phyloP scores from a whole-genome alignment of 106 monocot genomes.

The Dactylorhiza incarnata region DNA sequence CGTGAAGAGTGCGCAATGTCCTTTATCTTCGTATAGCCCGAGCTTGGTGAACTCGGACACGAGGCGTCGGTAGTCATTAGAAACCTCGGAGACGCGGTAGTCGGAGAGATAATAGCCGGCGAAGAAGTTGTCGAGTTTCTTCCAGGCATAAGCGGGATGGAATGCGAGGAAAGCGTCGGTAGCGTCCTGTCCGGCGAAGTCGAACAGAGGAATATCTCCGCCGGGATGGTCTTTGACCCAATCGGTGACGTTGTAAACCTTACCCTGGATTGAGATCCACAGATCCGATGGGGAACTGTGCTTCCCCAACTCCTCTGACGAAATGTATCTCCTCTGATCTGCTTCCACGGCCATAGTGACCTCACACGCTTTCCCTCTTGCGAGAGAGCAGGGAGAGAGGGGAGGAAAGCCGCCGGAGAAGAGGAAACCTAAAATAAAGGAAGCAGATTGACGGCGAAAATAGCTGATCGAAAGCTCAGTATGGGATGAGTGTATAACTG shows the following conservation, averaged over 20 bases:
- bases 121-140: conserved; percentile 40
- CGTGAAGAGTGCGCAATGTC: conserved; percentile 18
- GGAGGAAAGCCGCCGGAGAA: not conserved
- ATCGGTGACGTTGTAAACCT: conserved; percentile 60
- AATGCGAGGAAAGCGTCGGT: conserved; percentile 67
- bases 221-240: conserved; percentile 50
- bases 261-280: conserved; percentile 66
- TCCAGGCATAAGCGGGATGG: conserved; percentile 54
- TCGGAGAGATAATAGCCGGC: conserved; percentile 43
- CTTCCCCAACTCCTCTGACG: conserved; percentile 29
- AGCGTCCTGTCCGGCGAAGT: conserved; percentile 60
- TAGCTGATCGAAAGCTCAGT: too few species aligned
- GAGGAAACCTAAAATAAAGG: too few species aligned
- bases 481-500: too few species aligned
- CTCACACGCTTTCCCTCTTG: too few species aligned
- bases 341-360: not conserved
- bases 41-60: conserved; percentile 36
- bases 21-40: conserved; percentile 46
- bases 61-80: conserved; percentile 56
- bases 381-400: too few species aligned
- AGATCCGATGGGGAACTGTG: conserved; percentile 39
- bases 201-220: conserved; percentile 46
- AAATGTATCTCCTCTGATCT: conserved; percentile 20
- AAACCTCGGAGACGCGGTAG: conserved; percentile 52
- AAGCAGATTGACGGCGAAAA: too few species aligned